phyloP scores from a whole-genome alignment of 2,329 filamentous ascomycete genomes.

The Gyromitra esculenta region DNA sequence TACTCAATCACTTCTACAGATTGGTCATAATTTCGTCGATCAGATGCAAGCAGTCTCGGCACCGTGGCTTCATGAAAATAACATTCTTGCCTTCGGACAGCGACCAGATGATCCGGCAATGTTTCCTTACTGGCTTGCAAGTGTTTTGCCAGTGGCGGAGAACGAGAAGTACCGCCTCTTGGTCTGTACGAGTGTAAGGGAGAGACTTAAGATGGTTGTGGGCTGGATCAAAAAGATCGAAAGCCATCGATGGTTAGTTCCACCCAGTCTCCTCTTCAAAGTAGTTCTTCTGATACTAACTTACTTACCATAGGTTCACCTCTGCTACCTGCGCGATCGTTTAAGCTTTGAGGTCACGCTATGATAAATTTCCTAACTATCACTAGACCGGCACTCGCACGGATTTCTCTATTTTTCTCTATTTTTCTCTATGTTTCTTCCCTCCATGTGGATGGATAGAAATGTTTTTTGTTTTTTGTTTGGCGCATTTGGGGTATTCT shows the following conservation, averaged over 20 bases:
- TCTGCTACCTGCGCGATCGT: constrained; percentile 43
- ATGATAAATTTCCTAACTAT: constrained; percentile 14
- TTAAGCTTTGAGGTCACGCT: constrained; percentile 10
- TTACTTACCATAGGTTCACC: constrained; percentile 40
- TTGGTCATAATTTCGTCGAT: constrained; percentile 73
- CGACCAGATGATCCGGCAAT: constrained; percentile 77
- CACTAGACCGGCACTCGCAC: constrained; percentile 23
- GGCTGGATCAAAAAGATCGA: constrained; percentile 72
- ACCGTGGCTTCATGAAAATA: constrained; percentile 77
- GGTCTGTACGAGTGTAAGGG: constrained; percentile 76
- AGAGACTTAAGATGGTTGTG: constrained; percentile 83
- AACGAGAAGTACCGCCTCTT: constrained; percentile 82
- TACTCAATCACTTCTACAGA: constrained; percentile 74
- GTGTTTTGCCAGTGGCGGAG: constrained; percentile 79
- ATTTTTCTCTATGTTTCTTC: constrained; percentile 12
- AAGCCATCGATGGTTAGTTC: constrained; percentile 51
- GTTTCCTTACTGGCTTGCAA: constrained; percentile 92
- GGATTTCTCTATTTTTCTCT: constrained; percentile 16
- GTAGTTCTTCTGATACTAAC: constrained; percentile 9
- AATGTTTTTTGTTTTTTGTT: constrained; percentile 28
- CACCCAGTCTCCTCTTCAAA: neutral
- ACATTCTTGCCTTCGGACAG: constrained; percentile 78
- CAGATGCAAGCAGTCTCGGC: constrained; percentile 75
- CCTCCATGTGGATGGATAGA: constrained; percentile 26
- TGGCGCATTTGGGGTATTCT: constrained; percentile 41